Base-by-base conservation (phyloP, 768 basidiomycete genomes). In the Daedaleopsis nitida region DNA sequence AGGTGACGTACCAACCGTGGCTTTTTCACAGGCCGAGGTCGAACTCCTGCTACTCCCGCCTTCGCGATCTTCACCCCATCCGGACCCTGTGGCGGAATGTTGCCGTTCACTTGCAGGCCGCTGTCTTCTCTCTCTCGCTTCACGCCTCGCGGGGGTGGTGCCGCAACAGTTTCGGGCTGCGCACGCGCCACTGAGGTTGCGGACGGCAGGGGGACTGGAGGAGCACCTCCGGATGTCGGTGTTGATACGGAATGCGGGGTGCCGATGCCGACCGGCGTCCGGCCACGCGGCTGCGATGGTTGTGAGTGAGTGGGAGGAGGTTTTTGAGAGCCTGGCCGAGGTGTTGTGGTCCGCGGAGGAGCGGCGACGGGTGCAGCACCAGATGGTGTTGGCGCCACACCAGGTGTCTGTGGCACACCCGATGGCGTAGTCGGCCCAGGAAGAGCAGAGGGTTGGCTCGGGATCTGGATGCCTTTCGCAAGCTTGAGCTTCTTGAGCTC, bases 21-120 rank as follows among this genome's bases (percentile, higher is more conserved):
- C 74, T 89, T 91, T 81, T 92, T 92, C 45, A 86, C 69, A 21
- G 89, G 89, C 65, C 89, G 79, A 32, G 89, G 88, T 57, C 86
- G 78, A 14, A 80, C 82, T 49, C 80, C 82, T 9, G 78, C 79
- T 39, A 77, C 78, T 17, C 88, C 88, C 11, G 86, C 84, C 66
- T 84, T 84, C 27, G 86, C 81, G 65, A 81, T 63, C 52, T 63
- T 81, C 16, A 83, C 79, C 13, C 37, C 42, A 42, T 43, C 10
- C 59, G 39, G 49, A 60, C 65, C 59, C 17, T 52, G 23, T 49
- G 53, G 58, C 9, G 49, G 62, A 9, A 59, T 59, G 37, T 59
- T 58, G 10, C 57, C 62, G 43, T 57, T 60, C 13, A 59, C 45
- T 35, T 58, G 63, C n/a, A 58, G 50, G 1, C 57, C 61, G 50